Percentiles rank a stretch among this genome's conserved stretches.
Conservation (phyloP, 176 grass and related monocot genomes). For the Thinopyrum elongatum region DNA sequence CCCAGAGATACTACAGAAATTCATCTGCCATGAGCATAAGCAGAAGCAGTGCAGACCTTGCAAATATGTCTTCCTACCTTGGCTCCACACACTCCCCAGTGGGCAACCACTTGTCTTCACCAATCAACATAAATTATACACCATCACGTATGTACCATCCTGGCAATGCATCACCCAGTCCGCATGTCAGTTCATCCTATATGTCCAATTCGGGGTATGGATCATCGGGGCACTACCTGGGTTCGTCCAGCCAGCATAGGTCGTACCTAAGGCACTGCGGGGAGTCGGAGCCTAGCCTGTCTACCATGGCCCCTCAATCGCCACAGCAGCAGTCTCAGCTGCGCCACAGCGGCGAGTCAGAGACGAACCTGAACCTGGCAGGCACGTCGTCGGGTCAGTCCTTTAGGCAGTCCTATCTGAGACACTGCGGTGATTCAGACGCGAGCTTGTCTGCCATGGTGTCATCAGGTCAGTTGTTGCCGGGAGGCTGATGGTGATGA, state of each 20-base stretch:
- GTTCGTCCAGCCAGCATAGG: constrained; percentile 54
- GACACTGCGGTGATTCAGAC: constrained; percentile 57
- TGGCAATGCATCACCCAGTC: background rate
- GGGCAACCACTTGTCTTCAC: constrained; percentile 55
- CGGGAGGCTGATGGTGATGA: constrained; percentile 50
- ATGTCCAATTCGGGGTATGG: background rate
- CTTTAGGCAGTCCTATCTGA: constrained; percentile 63
- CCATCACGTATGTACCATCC: background rate
- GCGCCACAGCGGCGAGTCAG: constrained; percentile 40
- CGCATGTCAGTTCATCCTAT: background rate
- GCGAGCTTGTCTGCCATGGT: constrained; percentile 71
- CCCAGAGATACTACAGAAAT: constrained; percentile 42
- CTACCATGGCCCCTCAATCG: constrained; percentile 43
- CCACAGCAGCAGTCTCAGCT: constrained; percentile 51
- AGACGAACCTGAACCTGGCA: constrained; percentile 36
- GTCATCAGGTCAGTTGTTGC: constrained; percentile 58
- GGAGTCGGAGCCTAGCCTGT: constrained; percentile 65
- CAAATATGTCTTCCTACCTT: constrained; percentile 54
- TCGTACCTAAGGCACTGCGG: constrained; percentile 51
- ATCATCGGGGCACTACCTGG: constrained; percentile 42
- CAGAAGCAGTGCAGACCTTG: constrained; percentile 58
- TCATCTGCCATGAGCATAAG: constrained; percentile 54
- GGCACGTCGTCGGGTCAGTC: constrained; percentile 54
- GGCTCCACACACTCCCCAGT: constrained; percentile 59
- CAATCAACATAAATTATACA: constrained; percentile 28